Conservation (phyloP, 176 grass and related monocot genomes). For the Chloris gayana region DNA sequence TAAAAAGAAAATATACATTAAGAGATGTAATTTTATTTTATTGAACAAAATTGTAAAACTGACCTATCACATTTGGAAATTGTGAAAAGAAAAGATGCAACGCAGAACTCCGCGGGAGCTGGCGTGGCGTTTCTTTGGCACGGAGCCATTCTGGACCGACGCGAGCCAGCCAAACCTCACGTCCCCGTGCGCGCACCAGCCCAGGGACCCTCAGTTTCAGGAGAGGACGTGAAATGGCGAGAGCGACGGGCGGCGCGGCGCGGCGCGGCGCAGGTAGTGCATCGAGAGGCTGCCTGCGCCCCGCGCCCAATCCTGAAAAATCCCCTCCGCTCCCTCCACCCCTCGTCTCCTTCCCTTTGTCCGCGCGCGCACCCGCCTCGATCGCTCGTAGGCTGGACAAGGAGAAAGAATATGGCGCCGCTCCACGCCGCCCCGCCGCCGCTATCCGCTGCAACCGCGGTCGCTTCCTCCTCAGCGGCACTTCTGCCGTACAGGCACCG, state of each 20-base stretch:
- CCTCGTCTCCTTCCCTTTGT: not conserved
- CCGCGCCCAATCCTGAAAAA: conserved; percentile 55
- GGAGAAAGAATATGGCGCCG: conserved; percentile 33
- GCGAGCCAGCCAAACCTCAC: not conserved
- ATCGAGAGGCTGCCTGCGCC: conserved; percentile 53
- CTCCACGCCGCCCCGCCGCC: conserved; percentile 43
- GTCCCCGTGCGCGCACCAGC: not conserved
- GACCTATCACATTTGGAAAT: no score
- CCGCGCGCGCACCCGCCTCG: not conserved
- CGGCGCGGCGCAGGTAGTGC: conserved; percentile 35
- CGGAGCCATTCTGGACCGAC: not conserved
- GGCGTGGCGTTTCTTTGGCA: not conserved
- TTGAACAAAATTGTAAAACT: no score
- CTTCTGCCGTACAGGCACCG: not conserved
- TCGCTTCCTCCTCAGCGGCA: not conserved
- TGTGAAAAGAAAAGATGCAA: no score
- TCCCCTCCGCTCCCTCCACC: conserved; percentile 34
- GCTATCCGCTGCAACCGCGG: conserved; percentile 5
- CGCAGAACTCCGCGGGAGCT: not conserved
- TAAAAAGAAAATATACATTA: no score
- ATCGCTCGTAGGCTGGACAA: not conserved
- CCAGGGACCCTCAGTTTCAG: not conserved
- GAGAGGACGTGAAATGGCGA: not conserved
- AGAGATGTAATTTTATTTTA: no score
- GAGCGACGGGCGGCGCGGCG: conserved; percentile 37